Evolutionary conservation across 2,329 filamentous ascomycete species (phyloP), one percentile per base, ranked within the genome.

Genomic region (Arthrocladium fulminans): DNA sequence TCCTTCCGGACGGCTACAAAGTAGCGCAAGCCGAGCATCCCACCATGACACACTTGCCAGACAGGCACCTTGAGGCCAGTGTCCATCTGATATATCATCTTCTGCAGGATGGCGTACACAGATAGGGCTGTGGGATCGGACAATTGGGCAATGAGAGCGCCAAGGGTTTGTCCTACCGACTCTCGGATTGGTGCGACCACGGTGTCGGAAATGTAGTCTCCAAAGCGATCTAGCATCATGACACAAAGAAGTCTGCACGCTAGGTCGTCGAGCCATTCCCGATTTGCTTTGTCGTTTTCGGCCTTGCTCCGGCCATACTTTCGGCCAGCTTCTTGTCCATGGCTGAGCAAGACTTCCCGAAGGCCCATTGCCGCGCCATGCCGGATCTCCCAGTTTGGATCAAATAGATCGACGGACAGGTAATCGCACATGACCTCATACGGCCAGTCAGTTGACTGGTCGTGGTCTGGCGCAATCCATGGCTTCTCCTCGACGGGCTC

Each of bases 1-100:
- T 97, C 92, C 59, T 92, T 96, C 43, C 92, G 81, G 29, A 98
- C 88, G 7, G 92, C 92, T 24, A 98, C 92, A 40, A 98, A 80
- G 61, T 98, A 98, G 59, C 90, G 80, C 60, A 98, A 70, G 6
- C 92, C 92, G 40, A 97, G 89, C 92, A 98, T 98, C 53, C 92
- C 92, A 56, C 92, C 92, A 64, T 98, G 94, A 60, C 89, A 95
- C 30, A 96, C 86, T 51, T 94, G 88, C 92, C 92, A 98, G 24
- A 88, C 76, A 12, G 85, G 81, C 25, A 77, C 79, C 20, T 83
- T 80, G 20, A 89, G 71, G 30, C 81, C 78, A 19, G 92, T 71
- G 57, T 94, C 86, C 35, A 83, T 80, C 63, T 96, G 88, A 80
- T 95, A 92, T 30, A 97, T 88, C 71, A 98, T 85, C 30, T 85